Percentiles rank a stretch among this genome's conserved stretches.
These are phyloP conservation scores for Cochliopodium minus DNA, from an alignment of 208 protist genomes.

Conservation along the genomic window DNA sequence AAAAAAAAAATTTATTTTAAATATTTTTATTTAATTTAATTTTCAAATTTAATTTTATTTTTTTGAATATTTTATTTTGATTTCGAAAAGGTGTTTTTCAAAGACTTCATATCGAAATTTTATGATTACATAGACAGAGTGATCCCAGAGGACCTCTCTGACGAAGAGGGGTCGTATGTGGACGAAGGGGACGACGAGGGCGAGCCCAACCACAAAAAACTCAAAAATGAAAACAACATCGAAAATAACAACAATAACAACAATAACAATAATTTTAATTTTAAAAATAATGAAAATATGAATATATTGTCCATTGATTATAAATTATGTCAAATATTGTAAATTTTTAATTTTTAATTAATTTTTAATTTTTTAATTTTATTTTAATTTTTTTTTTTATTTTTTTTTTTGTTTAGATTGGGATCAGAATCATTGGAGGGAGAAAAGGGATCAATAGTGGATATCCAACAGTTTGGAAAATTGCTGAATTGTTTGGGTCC, in stretches of 20 bases:
- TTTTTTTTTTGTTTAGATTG: no score
- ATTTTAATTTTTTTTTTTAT: constrained; percentile 22
- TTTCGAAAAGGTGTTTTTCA: neutral
- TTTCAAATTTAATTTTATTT: neutral
- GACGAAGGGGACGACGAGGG: neutral
- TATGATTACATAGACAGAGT: neutral
- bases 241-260: neutral
- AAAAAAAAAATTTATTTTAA: neutral
- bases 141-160: neutral
- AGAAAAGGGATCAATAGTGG: no score
- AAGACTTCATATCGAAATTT: neutral
- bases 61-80: neutral
- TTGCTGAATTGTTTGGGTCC: no score
- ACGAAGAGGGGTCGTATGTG: neutral
- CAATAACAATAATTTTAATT: neutral
- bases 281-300: neutral
- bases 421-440: no score
- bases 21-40: neutral
- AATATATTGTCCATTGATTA: neutral
- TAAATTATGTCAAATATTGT: neutral
- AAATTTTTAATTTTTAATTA: constrained; percentile 21
- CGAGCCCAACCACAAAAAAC: neutral
- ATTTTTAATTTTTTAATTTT: constrained; percentile 7
- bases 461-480: no score
- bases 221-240: neutral